A percentile compares a stretch with the other conserved stretches of the same genome.
Evolutionary conservation across 202 grass and related monocot species (phyloP).

Genomic region (Saccharum hybrid): DNA sequence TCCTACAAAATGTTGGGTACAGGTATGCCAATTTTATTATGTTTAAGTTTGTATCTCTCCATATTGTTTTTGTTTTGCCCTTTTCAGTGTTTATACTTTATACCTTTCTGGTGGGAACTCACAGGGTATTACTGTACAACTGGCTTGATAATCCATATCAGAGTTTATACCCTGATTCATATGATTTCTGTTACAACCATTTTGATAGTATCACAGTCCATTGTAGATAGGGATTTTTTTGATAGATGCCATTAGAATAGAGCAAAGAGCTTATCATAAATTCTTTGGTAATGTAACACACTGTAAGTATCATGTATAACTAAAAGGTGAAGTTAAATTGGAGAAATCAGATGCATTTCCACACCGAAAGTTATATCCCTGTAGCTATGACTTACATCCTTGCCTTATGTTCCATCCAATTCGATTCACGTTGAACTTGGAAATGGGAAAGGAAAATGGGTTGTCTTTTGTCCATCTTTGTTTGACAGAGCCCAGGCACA

Average conservation of each 20-base stretch:
- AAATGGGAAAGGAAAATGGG: not conserved
- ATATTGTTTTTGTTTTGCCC: conserved; percentile 2
- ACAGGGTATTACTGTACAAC: not conserved
- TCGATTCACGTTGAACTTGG: conserved; percentile 4
- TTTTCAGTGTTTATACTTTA: not conserved
- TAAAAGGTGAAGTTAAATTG: conserved; percentile 26
- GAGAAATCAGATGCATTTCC: conserved; percentile 4
- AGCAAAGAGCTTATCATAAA: not conserved
- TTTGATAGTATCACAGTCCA: conserved; percentile 19
- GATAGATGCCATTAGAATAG: not conserved
- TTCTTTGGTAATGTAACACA: conserved; percentile 1
- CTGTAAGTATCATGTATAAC: conserved; percentile 24
- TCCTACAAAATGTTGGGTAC: conserved; percentile 76
- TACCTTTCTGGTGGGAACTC: not conserved
- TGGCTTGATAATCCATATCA: conserved; percentile 27
- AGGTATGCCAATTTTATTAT: conserved; percentile 58
- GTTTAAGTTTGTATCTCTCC: conserved; percentile 1
- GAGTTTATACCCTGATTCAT: conserved; percentile 9
- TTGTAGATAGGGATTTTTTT: not conserved
- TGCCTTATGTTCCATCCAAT: conserved; percentile 9
- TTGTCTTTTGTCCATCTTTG: not conserved
- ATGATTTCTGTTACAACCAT: conserved; percentile 35
- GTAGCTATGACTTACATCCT: conserved; percentile 25
- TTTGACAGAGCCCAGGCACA: not conserved
- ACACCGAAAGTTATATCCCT: not conserved